These are phyloP conservation scores for Fusarium citri DNA, from an alignment of 2,329 filamentous ascomycete genomes.

Conservation along the genomic window DNA sequence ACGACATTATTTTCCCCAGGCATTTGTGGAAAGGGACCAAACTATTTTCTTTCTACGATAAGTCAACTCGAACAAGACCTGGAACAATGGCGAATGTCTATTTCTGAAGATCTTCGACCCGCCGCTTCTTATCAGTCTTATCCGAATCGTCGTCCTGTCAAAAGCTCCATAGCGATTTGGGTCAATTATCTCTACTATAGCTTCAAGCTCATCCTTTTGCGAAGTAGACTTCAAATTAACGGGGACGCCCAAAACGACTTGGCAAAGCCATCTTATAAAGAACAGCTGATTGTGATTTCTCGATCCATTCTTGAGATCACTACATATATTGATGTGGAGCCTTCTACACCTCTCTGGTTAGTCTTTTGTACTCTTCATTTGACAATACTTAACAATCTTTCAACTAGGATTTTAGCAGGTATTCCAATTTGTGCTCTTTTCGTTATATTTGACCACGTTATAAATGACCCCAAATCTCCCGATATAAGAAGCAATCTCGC, in stretches of 20 bases:
- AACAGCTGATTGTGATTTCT: conserved; percentile 25
- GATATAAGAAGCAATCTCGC: conserved; percentile 35
- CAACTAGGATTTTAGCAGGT: conserved; percentile 32
- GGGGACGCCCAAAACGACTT: fast-evolving
- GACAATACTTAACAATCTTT: neutral
- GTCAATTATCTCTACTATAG: conserved; percentile 39
- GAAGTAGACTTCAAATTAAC: conserved; percentile 21
- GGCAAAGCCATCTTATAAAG: neutral
- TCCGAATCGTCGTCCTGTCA: conserved; percentile 10
- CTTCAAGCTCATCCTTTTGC: conserved; percentile 27
- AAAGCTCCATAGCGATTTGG: conserved; percentile 25
- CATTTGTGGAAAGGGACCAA: conserved; percentile 5
- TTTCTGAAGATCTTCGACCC: conserved; percentile 23
- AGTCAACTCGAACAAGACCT: conserved; percentile 30
- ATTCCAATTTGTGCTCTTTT: conserved; percentile 39
- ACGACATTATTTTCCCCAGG: conserved; percentile 30
- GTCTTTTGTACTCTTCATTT: fast-evolving
- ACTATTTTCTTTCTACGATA: conserved; percentile 21
- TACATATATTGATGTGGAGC: conserved; percentile 39
- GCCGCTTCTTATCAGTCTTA: neutral
- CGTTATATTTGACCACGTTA: conserved; percentile 40
- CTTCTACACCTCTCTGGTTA: conserved; percentile 39
- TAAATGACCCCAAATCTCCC: conserved; percentile 27
- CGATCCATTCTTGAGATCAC: conserved; percentile 34
- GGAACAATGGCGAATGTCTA: conserved; percentile 26